Base-by-base conservation (phyloP, 345 rosid species). In the Murraya paniculata region DNA sequence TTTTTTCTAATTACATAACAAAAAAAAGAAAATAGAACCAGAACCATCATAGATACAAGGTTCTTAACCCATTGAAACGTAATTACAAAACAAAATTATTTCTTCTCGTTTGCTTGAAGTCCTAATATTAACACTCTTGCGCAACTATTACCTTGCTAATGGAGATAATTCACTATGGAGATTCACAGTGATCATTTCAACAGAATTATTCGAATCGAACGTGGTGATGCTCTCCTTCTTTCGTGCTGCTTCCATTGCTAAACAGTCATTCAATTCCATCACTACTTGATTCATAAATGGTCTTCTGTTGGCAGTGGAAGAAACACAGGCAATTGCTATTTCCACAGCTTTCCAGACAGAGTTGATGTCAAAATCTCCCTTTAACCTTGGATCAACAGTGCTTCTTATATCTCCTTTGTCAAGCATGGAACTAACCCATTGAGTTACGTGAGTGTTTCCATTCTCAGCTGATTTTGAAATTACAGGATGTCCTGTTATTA, bases 321-420 rank as follows among this genome's bases (percentile, higher is more conserved):
- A 77, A 33, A 78, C 75, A 77, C 89, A 89, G 19, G 81, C 73
- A 86, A 89, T 83, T 65, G 86, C 92, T 62, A 86, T 33, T 76
- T 86, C 89, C 50, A 83, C 82, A 35, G 80, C 87, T 86, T 85
- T 87, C 86, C 88, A 78, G 2, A 71, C 87, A 31, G 85, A 82
- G 25, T 82, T 74, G 31, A 73, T n/a, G 66, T 79, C 81, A 41
- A 59, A 86, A 30, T 83, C 82, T 21, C 86, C 88, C 48, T 57
- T 28, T 24, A 89, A 75, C 8, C 81, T 83, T 57, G 83, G 87
- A 80, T 89, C 90, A 62, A 82, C 78, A 33, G 86, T 81, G 16
- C n/a, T 82, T 48, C 68, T 67, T 4, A 89, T 85, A 66, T 87
- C 92, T 7, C 90, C 88, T 70, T 73, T 84, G 39, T 66, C 79